Base-by-base conservation (phyloP, 2,329 filamentous ascomycete genomes). In the Cercospora beticola region DNA sequence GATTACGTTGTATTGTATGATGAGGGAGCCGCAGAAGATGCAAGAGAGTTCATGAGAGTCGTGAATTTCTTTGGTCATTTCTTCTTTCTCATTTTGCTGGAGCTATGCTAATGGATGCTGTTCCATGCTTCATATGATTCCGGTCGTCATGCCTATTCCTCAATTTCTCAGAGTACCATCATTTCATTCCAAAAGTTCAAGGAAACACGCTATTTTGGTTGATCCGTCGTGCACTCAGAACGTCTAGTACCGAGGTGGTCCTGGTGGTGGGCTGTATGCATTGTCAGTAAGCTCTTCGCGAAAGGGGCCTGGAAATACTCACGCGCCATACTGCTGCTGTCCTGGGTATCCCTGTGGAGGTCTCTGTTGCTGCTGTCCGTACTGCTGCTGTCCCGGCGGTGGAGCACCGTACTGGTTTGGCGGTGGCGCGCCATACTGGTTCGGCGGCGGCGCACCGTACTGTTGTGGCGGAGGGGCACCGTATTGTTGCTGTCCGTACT, bases 1-100 rank as follows among this genome's bases (percentile, higher is more conserved):
- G 23, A 79, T 83, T 49, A 82, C 74, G 74, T 69, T 84, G 62
- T 83, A 79, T 74, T 83, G 82, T 70, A 84, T 84, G 82, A 74
- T 81, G 60, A 77, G 82, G 66, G 77, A 81, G 68, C 81, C 81
- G 49, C 70, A 63, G 49, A 23, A 5, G n/a, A 0, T 12, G n/a
- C 18, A 12, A 0, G 43, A 9, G 43, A 12, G 18, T 5, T 49
- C 21, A 23, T 49, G 18, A 49, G n/a, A 21, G 21, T 49, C 26
- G 23, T 63, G 23, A 31, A 16, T 52, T 52, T 52, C 5, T 52
- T 14, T 21, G 18, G 16, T 49, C 21, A 16, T 16, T n/a, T 40
- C 14, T 36, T 36, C 31, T 33, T 46, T 49, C 43, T 49, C 43
- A 3, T 23, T 49, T 23, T 52, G 8, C 18, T 52, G 46, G 46